Evolutionary conservation across 2,329 filamentous ascomycete species (phyloP), one percentile per base, ranked within the genome.

Genomic region (Rosellinia necatrix): DNA sequence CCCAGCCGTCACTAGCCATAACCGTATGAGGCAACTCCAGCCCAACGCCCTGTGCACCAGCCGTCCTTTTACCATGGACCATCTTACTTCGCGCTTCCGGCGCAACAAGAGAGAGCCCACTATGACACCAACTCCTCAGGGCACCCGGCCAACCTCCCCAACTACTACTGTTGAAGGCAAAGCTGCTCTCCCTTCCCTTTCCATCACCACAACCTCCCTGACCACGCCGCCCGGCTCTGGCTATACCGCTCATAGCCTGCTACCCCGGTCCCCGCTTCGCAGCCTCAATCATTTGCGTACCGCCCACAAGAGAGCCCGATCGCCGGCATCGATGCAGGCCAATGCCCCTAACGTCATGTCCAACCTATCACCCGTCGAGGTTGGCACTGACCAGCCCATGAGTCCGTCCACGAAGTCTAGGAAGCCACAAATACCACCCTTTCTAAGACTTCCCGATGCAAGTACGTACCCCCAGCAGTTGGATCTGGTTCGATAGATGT

Each of bases 271-370:
- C 1, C 69, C 78, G 35, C 79, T 81, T 47, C 75, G 76, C 35
- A 73, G 71, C 58, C 71, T 81, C 54, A 74, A 51, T 40, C 61
- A 77, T 48, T 71, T 81, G 49, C 74, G 76, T 50, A 70, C 73
- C 50, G 73, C 76, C 21, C 71, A 75, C 50, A 81, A 81, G 70
- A 77, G 79, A 65, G 76, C 76, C 54, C 74, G 75, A 48, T 80
- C 79, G 15, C 73, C 73, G 7, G 60, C 64, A 7, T 58, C 68
- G 3, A 63, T 61, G 15, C 62, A 65, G 19, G 53, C 66, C 21
- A 58, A 63, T 13, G 49, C 59, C 6, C 62, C 68, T 6, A 59
- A 59, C 38, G 60, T 60, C 7, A 64, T 68, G 30, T 60, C 64
- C 19, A 66, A 74, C 55, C 71, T 76, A 32, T 69, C 67, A 49